Evolutionary conservation across 306 rosid genomes (phyloP), one percentile per base, ranked within the genome.

Genomic region (Ceratonia siliqua): DNA sequence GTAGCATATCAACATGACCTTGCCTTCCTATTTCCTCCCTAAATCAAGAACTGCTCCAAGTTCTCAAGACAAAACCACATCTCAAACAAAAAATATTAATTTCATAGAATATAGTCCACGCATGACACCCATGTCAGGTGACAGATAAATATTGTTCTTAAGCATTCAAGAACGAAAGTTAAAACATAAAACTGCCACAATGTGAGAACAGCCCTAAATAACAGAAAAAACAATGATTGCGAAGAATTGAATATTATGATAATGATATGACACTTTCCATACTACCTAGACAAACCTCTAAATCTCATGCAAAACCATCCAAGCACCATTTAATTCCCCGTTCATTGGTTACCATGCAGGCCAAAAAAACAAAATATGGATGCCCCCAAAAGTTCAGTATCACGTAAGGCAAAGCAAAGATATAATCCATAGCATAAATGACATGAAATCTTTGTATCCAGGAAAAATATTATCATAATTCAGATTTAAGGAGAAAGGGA

Each of bases 11-110:
- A 53, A 25, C 8, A 53, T 27, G 73, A 49, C 6, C 61, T 30
- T n/a, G 43, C 9, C 62, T 22, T 33, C 18, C 43, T n/a, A 61
- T 48, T 35, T 20, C 49, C 45, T 73, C 62, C 28, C 62, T 32
- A 28, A 38, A 65, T 79, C 62, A 33, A 55, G 74, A 54, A 72
- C 22, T 42, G 38, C 45, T 63, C 65, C 36, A 15, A 45, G 38
- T 21, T 54, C 59, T 52, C 11, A 21, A 21, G 33, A 15, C 58
- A 71, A 28, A 24, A 61, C 68, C 54, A 33, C 54, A 54, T 63
- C 61, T 32, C 36, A 53, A 1, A 52, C 18, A 20, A 69, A 25
- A 30, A 30, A 18, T 14, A 79, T 33, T 35, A 13, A 53, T 79
- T 62, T 62, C 15, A 62, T 42, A 45, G 48, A 53, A 65, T 24